Evolutionary conservation across 345 rosid species (phyloP), one percentile per base, ranked within the genome.

Genomic region (Syzygium aqueum): DNA sequence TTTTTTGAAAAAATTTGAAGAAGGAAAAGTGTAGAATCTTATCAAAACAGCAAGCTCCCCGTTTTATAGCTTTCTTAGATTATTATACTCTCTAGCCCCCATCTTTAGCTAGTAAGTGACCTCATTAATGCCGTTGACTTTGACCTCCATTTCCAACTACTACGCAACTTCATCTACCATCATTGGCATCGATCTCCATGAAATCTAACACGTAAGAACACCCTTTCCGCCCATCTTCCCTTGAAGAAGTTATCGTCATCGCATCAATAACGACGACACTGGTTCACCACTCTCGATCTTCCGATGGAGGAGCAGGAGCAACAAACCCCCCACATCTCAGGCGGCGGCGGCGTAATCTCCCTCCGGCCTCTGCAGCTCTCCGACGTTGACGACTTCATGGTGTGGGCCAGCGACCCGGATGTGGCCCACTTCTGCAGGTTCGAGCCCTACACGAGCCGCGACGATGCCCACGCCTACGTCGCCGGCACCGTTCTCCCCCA

Each of bases 361-460:
- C n/a, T n/a, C n/a, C n/a, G n/a, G n/a, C n/a, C 87, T 30, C 61
- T 94, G 85, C 90, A 90, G 22, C 85, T 89, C 78, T 88, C 92
- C 51, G 97, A 95, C 85, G 11, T 92, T 1, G 95, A 95, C 46
- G 93, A 93, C 61, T 93, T 94, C 93, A 94, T 94, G 97, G 94
- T 89, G 11, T 96, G 98, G 98, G 94, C 91, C 5, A 84, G 88
- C 33, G 98, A 95, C 88, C 86, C 86, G 33, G 89, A 89, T 37
- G 95, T 94, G 43, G 16, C 93, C 28, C 93, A 90, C 14, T 94
- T 90, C 86, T 92, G 97, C 93, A 43, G 90, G 4, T 93, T 93
- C 92, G 95, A 94, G 80, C 93, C 98, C 59, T 92, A 87, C 91
- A 89, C 87, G 2, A 88, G 89, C 91, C 92, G 84, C 90, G 95